A percentile compares a stretch with the other conserved stretches of the same genome.
These are phyloP conservation scores for Salvia sclarea DNA, from an alignment of 305 asterid species.

Conservation along the genomic window DNA sequence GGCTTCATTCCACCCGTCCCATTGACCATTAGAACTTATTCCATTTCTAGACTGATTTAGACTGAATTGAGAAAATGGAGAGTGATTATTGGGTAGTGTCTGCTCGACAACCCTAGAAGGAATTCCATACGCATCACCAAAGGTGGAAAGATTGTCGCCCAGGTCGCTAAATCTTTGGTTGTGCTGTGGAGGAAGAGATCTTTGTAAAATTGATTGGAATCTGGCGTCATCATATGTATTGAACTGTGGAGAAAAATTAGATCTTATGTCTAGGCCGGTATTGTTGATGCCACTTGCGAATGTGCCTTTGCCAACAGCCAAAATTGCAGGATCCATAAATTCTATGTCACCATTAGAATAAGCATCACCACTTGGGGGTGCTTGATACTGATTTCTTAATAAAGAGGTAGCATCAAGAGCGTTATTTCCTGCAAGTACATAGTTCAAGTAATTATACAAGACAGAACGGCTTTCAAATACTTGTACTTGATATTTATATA, in stretches of 20 bases:
- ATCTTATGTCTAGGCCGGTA: slow-evolving; percentile 57
- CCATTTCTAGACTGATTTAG: slow-evolving; percentile 61
- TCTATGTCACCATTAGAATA: slow-evolving; percentile 63
- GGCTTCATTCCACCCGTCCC: slow-evolving; percentile 79
- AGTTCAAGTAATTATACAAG: slow-evolving; percentile 1
- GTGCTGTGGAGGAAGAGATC: slow-evolving; percentile 64
- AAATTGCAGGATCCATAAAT: slow-evolving; percentile 91
- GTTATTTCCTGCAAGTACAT: slow-evolving; percentile 39
- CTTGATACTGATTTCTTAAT: slow-evolving; percentile 61
- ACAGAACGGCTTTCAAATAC: not conserved
- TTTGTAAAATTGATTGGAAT: slow-evolving; percentile 65
- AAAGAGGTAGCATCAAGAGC: slow-evolving; percentile 33
- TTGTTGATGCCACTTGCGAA: slow-evolving; percentile 53
- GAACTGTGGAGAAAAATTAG: slow-evolving; percentile 61
- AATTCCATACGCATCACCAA: slow-evolving; percentile 58
- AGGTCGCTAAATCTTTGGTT: slow-evolving; percentile 58
- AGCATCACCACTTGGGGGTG: slow-evolving; percentile 48
- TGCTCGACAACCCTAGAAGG: slow-evolving; percentile 73
- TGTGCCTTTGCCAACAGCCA: slow-evolving; percentile 91
- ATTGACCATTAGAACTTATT: slow-evolving; percentile 67
- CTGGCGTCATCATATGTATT: slow-evolving; percentile 62
- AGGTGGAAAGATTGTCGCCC: slow-evolving; percentile 51
- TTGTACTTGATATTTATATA: not conserved
- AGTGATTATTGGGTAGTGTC: slow-evolving; percentile 48
- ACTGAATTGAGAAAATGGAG: slow-evolving; percentile 59